These are phyloP conservation scores for Apiospora marii DNA, from an alignment of 2,329 filamentous ascomycete genomes.

Conservation along the genomic window DNA sequence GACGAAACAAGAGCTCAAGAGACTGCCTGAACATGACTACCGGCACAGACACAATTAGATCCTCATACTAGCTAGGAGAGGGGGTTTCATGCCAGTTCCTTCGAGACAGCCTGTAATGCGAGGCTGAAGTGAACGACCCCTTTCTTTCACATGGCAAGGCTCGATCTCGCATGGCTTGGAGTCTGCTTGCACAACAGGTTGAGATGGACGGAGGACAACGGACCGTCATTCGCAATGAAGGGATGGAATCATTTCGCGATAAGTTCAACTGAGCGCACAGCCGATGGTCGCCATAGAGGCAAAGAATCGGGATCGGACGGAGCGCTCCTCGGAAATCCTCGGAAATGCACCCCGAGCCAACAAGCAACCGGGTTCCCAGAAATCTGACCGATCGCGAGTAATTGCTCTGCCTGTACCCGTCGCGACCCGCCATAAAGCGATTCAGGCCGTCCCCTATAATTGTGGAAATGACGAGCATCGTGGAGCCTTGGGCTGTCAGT, in stretches of 20 bases:
- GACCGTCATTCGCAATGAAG: background rate
- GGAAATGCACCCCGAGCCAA: background rate
- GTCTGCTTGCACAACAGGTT: background rate
- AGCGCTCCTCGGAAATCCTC: background rate
- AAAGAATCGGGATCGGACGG: background rate
- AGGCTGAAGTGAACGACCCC: background rate
- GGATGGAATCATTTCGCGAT: background rate
- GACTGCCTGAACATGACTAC: too few relatives aligned
- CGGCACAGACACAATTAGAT: background rate
- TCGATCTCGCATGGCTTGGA: background rate
- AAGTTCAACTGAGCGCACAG: background rate
- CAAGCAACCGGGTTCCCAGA: background rate
- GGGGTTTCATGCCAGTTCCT: background rate
- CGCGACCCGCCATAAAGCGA: background rate
- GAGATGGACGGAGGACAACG: background rate
- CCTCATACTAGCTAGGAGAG: too few relatives aligned
- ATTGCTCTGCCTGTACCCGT: background rate
- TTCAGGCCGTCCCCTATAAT: background rate
- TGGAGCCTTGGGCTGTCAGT: background rate
- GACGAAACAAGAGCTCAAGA: background rate
- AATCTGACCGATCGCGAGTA: background rate
- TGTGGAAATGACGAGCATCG: background rate
- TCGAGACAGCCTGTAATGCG: background rate
- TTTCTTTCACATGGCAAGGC: background rate
- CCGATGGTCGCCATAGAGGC: background rate